Base-by-base conservation (phyloP, 768 basidiomycete genomes). In the Inosperma sp. region DNA sequence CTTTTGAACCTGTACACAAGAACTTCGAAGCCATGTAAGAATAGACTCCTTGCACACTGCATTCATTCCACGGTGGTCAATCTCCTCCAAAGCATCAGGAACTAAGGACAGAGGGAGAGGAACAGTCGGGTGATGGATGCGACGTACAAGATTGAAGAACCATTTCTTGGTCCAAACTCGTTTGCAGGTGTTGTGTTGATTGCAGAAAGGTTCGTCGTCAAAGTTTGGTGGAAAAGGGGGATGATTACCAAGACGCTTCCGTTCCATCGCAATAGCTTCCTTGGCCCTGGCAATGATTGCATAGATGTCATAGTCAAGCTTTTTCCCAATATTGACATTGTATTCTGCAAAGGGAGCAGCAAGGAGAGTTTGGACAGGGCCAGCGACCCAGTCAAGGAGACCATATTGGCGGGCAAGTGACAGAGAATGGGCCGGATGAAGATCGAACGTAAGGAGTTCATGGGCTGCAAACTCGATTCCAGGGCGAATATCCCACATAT, bases 401-500 rank as follows among this genome's bases (percentile, higher is more conserved):
- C 3, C 12, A 19, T 26, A 50, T 45, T 1, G 7, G 17, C n/a
- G 13, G 23, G 37, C 49, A 39, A 50, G 36, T 2, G 26, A 17
- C 19, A 50, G 48, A 1, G 27, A 41, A 10, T 50, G 36, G 12
- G 48, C 35, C 0, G 37, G 48, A 23, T 41, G 35, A 12, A 50
- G 29, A 6, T 42, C 13, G 21, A 50, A 50, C 14, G 10, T 17
- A 26, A 26, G 17, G 12, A 40, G 42, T 49, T 49, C 36, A 4
- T 40, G 23, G 23, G 12, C 25, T 2, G 47, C 46, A 42, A 53
- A 56, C 13, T 49, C 23, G 8, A 53, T 37, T 23, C 51, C 55
- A 3, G 47, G 43, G 2, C 8, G 16, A 35, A 56, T 50, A 4
- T 56, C 52, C 52, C 52, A 56, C 48, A 56, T 53, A 37, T 56